phyloP scores from a whole-genome alignment of 495 filamentous ascomycete species.

The Cetradonia linearis region DNA sequence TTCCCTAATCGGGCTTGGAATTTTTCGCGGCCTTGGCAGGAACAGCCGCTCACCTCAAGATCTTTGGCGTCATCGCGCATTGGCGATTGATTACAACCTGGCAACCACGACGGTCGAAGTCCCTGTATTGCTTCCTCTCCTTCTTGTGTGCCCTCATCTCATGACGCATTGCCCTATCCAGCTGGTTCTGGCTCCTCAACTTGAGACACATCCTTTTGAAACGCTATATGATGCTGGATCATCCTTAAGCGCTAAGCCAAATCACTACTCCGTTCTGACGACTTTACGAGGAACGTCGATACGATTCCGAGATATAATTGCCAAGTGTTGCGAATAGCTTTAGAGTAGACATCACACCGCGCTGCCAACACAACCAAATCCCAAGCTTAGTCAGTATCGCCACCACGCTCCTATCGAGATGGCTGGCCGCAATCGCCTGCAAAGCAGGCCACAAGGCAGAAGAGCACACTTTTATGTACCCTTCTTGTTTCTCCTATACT shows the following conservation, averaged over 20 bases:
- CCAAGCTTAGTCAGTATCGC: background rate
- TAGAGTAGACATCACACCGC: background rate
- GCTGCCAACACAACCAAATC: background rate
- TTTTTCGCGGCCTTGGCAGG: slow-evolving; percentile 4
- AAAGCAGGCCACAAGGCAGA: background rate
- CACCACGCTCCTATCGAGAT: background rate
- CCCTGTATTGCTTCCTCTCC: background rate
- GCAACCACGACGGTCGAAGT: background rate
- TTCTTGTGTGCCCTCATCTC: background rate
- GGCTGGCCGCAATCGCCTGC: background rate
- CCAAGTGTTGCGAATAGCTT: background rate
- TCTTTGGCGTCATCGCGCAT: slow-evolving; percentile 1
- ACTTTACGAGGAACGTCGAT: background rate
- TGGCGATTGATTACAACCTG: background rate
- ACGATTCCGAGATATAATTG: background rate
- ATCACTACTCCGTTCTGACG: background rate
- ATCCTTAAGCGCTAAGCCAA: slow-evolving; percentile 1
- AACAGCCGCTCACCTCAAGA: slow-evolving; percentile 1
- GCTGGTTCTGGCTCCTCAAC: background rate
- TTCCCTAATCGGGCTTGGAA: background rate
- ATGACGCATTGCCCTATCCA: background rate
- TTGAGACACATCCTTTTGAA: background rate
- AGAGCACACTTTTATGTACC: background rate
- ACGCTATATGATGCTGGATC: background rate
- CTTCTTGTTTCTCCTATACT: slow-evolving; percentile 3